Evolutionary conservation across 2,329 filamentous ascomycete species (phyloP), one percentile per base, ranked within the genome.

Genomic region (Penicillium vulpinum): DNA sequence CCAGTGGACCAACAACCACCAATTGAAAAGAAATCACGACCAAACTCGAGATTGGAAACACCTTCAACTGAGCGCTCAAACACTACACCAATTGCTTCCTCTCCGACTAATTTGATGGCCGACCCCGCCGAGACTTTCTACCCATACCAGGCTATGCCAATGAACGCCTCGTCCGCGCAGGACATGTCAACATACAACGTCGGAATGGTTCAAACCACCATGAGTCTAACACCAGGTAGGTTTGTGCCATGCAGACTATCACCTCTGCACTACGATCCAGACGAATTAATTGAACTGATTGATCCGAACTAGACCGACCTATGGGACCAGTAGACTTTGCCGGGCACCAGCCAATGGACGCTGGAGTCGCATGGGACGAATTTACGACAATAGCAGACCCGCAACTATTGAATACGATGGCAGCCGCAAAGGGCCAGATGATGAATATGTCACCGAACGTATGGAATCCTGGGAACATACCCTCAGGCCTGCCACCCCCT

Each of bases 1-100:
- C 90, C 92, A 0, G 92, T 97, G 22, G 92, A 96, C 62, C 90
- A 92, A 71, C 83, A 85, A 63, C 85, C 83, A 26, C 80, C 82
- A 10, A 70, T 80, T 38, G 77, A 80, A 56, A 79, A 78, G 65
- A 78, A 78, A 59, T 68, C 77, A 39, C 77, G 78, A 29, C 71
- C 76, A 22, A 73, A 62, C 33, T 76, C 76, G 10, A 80, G 80
- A 53, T 59, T 73, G 21, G 81, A 82, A 41, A 70, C 72, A 4
- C 72, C 69, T 24, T 74, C 76, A 5, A 73, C 77, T 10, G 77
- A 79, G 28, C 76, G 76, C 13, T 81, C 81, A 11, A 75, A 76
- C 10, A 75, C 81, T 8, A 81, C 81, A 4, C 81, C 64, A 10
- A 58, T 67, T 43, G 35, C 82, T 11, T 81, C 82, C 22, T 70